Base-by-base conservation (phyloP, 1,284 basidiomycete species). In the Sporisorium iseilematis-ciliati region DNA sequence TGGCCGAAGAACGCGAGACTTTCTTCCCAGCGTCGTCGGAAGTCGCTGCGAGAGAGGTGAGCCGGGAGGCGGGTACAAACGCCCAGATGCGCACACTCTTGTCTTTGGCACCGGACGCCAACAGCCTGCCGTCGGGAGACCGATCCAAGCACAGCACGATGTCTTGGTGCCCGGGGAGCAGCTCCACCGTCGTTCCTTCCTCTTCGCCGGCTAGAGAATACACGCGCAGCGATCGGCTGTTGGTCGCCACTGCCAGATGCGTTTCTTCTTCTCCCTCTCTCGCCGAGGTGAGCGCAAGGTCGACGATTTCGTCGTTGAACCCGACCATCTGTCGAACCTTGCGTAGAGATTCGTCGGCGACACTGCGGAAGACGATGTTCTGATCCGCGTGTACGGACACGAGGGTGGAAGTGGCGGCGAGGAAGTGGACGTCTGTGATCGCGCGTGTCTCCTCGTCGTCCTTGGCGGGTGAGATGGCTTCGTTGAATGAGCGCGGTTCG, bases 281-380 rank as follows among this genome's bases (percentile, higher is more conserved):
- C 41, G 73, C 33, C n/a, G 77, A 59, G 0, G 84, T 66, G 4
- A 85, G 66, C 7, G 81, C 68, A 65, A 99, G 88, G 81, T 98
- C 96, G 54, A 98, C 92, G 77, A 99, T 95, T 86, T 99, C 95
- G 86, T 99, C 97, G 86, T 99, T 98, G 89, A 92, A 99, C 0
- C 97, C 97, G 70, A 99, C 91, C 69, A 99, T 87, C 80, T 97
- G 95, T 16, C 77, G 66, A 14, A 67, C 56, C 25, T 75, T 74
- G 20, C n/a, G 89, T 87, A 42, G 42, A 89, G 7, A 88, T 85
- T 8, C 95, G 86, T 26, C 14, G n/a, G 26, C 57, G 12, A 75
- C 45, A 10, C 55, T 58, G 5, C 74, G 91, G 86, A 94, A 93
- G 51, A 95, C 89, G 76, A 99, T 93, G 80, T 97, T 98, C 87